phyloP scores from a whole-genome alignment of 257 asterid genomes.

The Solanum sitiens region DNA sequence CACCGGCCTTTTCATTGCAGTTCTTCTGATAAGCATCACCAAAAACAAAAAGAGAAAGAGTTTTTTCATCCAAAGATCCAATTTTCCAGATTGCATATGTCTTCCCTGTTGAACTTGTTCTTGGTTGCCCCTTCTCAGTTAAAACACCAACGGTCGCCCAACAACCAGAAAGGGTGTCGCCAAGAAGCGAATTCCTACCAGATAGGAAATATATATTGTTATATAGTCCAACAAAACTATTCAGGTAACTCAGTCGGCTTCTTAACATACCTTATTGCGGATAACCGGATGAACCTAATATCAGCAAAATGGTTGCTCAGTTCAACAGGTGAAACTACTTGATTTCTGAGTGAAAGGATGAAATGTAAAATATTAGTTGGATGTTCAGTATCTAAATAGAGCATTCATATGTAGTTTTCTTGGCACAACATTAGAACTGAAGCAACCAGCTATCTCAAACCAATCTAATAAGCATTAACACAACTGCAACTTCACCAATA shows the following conservation, averaged over 20 bases:
- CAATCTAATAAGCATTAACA: not conserved
- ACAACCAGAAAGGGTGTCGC: constrained; percentile 83
- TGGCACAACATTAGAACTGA: not conserved
- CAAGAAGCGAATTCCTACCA: constrained; percentile 47
- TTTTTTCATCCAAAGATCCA: constrained; percentile 58
- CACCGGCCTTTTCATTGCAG: constrained; percentile 55
- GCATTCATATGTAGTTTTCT: not conserved
- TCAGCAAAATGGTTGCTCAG: constrained; percentile 84
- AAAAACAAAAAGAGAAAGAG: constrained; percentile 69
- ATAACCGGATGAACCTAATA: constrained; percentile 67
- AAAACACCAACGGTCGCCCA: constrained; percentile 90
- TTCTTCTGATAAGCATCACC: constrained; percentile 81
- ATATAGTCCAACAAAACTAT: not conserved
- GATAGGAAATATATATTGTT: not conserved
- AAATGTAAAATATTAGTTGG: not conserved
- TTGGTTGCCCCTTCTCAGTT: constrained; percentile 53
- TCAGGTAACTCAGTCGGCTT: not conserved
- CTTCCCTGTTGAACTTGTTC: constrained; percentile 85
- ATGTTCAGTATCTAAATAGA: not conserved
- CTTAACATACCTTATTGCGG: constrained; percentile 62
- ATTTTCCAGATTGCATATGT: constrained; percentile 67
- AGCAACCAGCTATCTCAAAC: not conserved
- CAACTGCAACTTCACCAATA: not conserved
- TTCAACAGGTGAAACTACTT: constrained; percentile 54
- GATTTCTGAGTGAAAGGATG: constrained; percentile 41